Evolutionary conservation across 192 early-diverging fungal species (phyloP).

Genomic region (Physocladia obscura): DNA sequence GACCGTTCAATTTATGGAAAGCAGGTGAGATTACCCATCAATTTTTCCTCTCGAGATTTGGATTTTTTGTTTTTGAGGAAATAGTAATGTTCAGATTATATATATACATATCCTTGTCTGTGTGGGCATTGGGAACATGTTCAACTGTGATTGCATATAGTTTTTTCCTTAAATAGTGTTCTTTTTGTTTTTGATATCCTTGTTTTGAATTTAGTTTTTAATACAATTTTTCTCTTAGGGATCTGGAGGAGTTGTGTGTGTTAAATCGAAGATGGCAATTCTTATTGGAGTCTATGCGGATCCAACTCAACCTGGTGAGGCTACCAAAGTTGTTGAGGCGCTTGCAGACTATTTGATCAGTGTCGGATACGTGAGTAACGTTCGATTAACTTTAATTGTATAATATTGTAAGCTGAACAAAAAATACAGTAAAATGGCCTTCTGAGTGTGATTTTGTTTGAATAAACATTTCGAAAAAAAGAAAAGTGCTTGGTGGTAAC

Average conservation of each 20-base stretch:
- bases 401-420: too few relatives aligned
- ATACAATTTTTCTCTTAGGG: constrained; percentile 48
- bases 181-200: not conserved
- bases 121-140: too few relatives aligned
- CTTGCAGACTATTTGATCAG: constrained; percentile 78
- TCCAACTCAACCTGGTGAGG: constrained; percentile 62
- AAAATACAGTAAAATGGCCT: too few relatives aligned
- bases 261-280: constrained; percentile 79
- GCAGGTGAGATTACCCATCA: constrained; percentile 59
- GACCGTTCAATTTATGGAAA: constrained; percentile 77
- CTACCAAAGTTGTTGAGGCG: constrained; percentile 70
- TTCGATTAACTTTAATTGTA: too few relatives aligned
- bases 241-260: constrained; percentile 65
- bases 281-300: constrained; percentile 73
- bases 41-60: not conserved
- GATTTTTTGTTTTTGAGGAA: constrained; percentile 20
- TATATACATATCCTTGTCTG: too few relatives aligned
- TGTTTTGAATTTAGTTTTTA: not conserved
- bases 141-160: not conserved
- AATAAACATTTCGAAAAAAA: too few relatives aligned
- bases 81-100: not conserved
- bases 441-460: too few relatives aligned
- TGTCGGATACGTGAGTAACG: constrained; percentile 56
- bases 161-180: not conserved
- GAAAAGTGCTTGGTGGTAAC: too few relatives aligned